Evolutionary conservation across 83 land plant species (phyloP).

Genomic region (Picea abies): DNA sequence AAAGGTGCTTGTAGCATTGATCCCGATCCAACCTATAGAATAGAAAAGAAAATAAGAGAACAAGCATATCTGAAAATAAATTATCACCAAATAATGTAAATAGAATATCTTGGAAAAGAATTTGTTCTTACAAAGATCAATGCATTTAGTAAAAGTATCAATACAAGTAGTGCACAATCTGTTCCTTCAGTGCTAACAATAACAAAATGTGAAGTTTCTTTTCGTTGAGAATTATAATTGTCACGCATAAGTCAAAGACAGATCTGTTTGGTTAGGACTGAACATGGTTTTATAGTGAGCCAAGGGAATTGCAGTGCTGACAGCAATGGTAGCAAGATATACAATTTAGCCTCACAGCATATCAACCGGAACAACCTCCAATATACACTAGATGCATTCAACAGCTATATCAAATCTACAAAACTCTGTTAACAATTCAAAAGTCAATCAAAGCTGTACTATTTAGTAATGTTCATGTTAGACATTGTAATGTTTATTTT

Average conservation of each 20-base stretch:
- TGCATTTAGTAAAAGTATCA: neutral
- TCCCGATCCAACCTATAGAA: conserved; percentile 74
- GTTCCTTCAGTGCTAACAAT: neutral
- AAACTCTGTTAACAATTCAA: neutral
- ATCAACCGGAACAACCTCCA: neutral
- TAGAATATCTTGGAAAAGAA: neutral
- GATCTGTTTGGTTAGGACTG: neutral
- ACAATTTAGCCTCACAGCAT: neutral
- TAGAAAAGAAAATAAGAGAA: conserved; percentile 1
- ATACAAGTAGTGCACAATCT: neutral
- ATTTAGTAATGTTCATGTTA: neutral
- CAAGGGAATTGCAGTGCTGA: neutral
- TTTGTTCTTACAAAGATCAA: neutral
- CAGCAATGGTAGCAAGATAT: neutral
- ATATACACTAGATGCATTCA: neutral
- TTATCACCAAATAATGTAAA: neutral
- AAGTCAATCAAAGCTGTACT: neutral
- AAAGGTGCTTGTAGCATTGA: conserved; percentile 86
- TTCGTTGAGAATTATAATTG: neutral
- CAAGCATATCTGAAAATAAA: neutral
- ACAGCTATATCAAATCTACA: neutral
- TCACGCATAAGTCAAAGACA: neutral
- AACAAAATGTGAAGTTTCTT: neutral
- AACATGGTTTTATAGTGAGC: neutral
- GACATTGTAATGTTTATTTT: too few species aligned